Evolutionary conservation across 352 stramenopile genomes (phyloP).

Genomic region (Globisporangium lucens): DNA sequence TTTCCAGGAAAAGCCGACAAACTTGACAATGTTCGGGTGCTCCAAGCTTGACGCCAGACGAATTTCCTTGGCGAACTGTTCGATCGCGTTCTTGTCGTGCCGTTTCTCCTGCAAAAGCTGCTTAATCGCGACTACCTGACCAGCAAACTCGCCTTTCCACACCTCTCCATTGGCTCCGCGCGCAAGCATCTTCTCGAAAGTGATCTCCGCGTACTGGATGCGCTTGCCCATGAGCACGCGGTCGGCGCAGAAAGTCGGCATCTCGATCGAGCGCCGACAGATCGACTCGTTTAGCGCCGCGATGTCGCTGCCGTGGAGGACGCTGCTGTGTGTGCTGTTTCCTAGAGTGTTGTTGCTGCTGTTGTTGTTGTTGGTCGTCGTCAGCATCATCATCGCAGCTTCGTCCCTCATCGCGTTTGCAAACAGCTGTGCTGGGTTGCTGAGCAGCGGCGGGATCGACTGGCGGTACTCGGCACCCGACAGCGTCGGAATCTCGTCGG

Average conservation of each 20-base stretch:
- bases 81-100: slow-evolving; percentile 20
- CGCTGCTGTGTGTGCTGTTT: background rate
- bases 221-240: slow-evolving; percentile 21
- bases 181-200: slow-evolving; percentile 20
- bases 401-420: background rate
- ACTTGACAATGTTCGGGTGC: slow-evolving; percentile 16
- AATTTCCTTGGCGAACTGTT: slow-evolving; percentile 32
- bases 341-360: background rate
- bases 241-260: slow-evolving; percentile 16
- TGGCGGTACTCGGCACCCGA: slow-evolving; percentile 3
- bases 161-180: slow-evolving; percentile 31
- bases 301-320: slow-evolving; percentile 9
- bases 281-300: slow-evolving; percentile 18
- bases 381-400: background rate
- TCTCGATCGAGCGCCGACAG: slow-evolving; percentile 16
- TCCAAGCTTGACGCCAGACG: slow-evolving; percentile 26
- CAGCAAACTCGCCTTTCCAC: slow-evolving; percentile 24
- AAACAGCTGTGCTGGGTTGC: slow-evolving; percentile 5
- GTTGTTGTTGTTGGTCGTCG: background rate
- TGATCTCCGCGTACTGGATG: slow-evolving; percentile 18
- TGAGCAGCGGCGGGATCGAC: slow-evolving; percentile 2
- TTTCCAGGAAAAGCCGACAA: slow-evolving; percentile 33
- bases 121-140: slow-evolving; percentile 31
- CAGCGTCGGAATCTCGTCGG: slow-evolving; percentile 6
- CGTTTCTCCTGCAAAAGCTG: slow-evolving; percentile 24